Conservation (phyloP, 148 eudicot species). For the Chenopodium album region DNA sequence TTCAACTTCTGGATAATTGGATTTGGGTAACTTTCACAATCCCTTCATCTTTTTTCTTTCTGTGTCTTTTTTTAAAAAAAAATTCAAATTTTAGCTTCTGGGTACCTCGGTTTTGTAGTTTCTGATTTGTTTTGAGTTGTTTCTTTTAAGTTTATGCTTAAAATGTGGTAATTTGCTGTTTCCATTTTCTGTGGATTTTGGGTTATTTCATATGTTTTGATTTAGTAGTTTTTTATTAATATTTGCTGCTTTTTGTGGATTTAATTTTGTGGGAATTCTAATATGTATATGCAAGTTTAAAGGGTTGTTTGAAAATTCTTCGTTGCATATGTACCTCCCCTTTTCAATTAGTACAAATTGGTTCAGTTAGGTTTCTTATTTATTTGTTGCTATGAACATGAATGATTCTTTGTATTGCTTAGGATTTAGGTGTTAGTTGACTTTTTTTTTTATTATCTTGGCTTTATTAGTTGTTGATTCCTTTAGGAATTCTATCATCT, state of each 20-base stretch:
- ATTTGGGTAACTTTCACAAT: slow-evolving; percentile 11
- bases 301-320: slow-evolving; percentile 1
- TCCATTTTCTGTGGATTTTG: neutral
- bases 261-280: neutral
- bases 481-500: no score
- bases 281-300: neutral
- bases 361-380: neutral
- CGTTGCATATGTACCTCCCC: slow-evolving; percentile 6
- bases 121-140: slow-evolving; percentile 8
- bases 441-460: no score
- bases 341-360: neutral
- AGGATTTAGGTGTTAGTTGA: neutral
- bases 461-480: no score
- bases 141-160: neutral
- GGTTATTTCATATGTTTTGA: neutral
- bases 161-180: slow-evolving; percentile 4
- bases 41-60: neutral
- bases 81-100: slow-evolving; percentile 11
- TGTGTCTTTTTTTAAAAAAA: neutral
- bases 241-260: neutral
- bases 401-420: neutral
- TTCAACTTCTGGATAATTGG: neutral
- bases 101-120: neutral
- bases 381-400: neutral
- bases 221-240: neutral